phyloP scores from a whole-genome alignment of 352 stramenopile species.

The Thalassiosira ordinaria region DNA sequence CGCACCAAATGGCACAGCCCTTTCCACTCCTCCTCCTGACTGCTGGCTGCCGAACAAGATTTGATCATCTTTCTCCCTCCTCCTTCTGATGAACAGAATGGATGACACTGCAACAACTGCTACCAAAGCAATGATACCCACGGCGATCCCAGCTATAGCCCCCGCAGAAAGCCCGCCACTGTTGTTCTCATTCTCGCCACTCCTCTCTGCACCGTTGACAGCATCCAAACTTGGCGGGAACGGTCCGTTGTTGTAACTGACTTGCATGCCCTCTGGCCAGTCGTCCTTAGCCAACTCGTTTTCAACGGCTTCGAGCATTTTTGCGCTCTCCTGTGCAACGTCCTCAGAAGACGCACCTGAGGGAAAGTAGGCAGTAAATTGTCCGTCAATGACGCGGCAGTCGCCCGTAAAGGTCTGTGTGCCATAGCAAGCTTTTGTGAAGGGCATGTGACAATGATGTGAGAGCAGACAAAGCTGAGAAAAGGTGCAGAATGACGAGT shows the following conservation, averaged over 20 bases:
- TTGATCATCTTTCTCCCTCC: slow-evolving; percentile 30
- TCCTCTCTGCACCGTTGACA: not conserved
- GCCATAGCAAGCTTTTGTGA: too few relatives aligned
- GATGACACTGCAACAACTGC: slow-evolving; percentile 1
- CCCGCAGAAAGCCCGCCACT: slow-evolving; percentile 39
- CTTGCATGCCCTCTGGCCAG: slow-evolving; percentile 27
- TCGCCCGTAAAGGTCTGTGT: too few relatives aligned
- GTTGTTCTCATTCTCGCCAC: slow-evolving; percentile 9
- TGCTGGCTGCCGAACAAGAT: too few relatives aligned
- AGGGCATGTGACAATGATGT: too few relatives aligned
- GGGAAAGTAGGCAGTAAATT: slow-evolving; percentile 53
- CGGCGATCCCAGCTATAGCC: slow-evolving; percentile 45
- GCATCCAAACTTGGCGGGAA: not conserved
- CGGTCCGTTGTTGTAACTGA: slow-evolving; percentile 38
- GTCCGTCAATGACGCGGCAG: slow-evolving; percentile 49
- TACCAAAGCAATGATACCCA: slow-evolving; percentile 21
- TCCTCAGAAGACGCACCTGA: not conserved
- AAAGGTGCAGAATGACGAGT: too few relatives aligned
- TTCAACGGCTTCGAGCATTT: slow-evolving; percentile 39
- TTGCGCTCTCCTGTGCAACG: slow-evolving; percentile 29
- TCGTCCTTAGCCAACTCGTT: slow-evolving; percentile 45
- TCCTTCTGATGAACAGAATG: slow-evolving; percentile 21
- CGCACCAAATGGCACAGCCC: slow-evolving; percentile 27
- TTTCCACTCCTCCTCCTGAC: too few relatives aligned
- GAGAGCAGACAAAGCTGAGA: too few relatives aligned